phyloP scores from a whole-genome alignment of 2,329 filamentous ascomycete genomes.

The Parascedosporium putredinis region DNA sequence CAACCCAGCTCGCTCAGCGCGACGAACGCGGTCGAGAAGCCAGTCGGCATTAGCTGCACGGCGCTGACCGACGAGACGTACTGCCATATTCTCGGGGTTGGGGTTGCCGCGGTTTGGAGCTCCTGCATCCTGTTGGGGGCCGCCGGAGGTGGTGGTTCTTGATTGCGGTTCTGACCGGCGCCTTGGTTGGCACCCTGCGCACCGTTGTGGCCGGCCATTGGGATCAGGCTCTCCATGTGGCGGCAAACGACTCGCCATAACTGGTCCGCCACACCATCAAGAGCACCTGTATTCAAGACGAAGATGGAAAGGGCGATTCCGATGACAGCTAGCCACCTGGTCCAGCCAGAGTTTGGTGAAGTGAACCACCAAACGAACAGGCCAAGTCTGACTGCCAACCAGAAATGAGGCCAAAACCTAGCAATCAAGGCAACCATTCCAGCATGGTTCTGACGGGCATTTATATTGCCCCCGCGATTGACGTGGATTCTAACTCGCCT shows the following conservation, averaged over 20 bases:
- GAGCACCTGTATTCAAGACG: constrained; percentile 46
- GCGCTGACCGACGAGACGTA: constrained; percentile 39
- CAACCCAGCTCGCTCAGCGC: constrained; percentile 48
- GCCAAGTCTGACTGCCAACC: constrained; percentile 47
- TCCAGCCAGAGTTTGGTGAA: constrained; percentile 45
- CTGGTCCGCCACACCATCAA: constrained; percentile 45
- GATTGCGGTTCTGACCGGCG: constrained; percentile 16
- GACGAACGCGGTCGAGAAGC: constrained; percentile 38
- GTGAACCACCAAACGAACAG: constrained; percentile 58
- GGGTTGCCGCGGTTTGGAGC: background rate
- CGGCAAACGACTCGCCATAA: constrained; percentile 46
- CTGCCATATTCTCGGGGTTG: constrained; percentile 37
- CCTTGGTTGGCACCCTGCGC: constrained; percentile 18
- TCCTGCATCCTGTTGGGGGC: constrained; percentile 12
- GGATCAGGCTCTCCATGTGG: constrained; percentile 50
- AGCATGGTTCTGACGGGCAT: background rate
- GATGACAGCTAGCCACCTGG: constrained; percentile 45
- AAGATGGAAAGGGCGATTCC: constrained; percentile 45
- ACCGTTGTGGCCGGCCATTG: constrained; percentile 31
- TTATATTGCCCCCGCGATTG: background rate
- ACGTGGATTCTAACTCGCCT: background rate
- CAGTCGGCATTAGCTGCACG: constrained; percentile 35
- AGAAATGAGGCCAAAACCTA: constrained; percentile 49
- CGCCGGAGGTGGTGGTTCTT: constrained; percentile 19
- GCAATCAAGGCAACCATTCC: constrained; percentile 17